Evolutionary conservation across 2,329 filamentous ascomycete genomes (phyloP).

Genomic region (Cadophora gregata): DNA sequence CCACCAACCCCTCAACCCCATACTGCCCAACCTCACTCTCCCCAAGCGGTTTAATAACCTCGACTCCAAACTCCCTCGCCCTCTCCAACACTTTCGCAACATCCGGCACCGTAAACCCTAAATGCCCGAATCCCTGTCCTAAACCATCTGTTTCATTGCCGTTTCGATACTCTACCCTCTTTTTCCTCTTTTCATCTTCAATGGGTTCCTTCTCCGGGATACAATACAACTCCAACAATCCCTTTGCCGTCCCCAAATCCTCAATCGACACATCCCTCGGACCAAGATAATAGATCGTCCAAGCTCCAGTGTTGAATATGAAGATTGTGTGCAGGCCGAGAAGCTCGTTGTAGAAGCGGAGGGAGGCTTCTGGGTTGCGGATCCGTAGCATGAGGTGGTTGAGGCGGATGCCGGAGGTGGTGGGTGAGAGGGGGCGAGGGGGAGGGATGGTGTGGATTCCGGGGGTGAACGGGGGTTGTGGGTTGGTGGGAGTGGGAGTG

Average conservation of each 20-base stretch:
- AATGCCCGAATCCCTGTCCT: slow-evolving; percentile 13
- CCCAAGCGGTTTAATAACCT: slow-evolving; percentile 5
- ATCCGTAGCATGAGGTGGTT: slow-evolving; percentile 19
- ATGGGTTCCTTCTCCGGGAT: background rate
- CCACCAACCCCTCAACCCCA: background rate
- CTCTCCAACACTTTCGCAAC: slow-evolving; percentile 4
- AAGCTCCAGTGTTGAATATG: slow-evolving; percentile 9
- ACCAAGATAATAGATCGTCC: slow-evolving; percentile 18
- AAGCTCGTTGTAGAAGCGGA: slow-evolving; percentile 16
- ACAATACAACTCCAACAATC: slow-evolving; percentile 7
- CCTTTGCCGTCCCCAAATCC: background rate
- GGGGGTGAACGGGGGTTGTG: background rate
- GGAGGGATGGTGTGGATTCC: background rate
- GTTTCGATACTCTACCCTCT: background rate
- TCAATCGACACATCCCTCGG: slow-evolving; percentile 4
- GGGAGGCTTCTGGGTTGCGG: background rate
- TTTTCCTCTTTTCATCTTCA: background rate
- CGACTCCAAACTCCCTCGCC: slow-evolving; percentile 10
- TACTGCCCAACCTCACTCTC: background rate
- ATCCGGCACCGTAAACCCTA: slow-evolving; percentile 18
- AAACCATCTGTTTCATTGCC: background rate
- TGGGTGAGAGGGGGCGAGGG: background rate
- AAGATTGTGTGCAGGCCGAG: slow-evolving; percentile 14
- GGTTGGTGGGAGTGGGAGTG: background rate
- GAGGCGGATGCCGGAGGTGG: slow-evolving; percentile 11